Conservation (phyloP, 257 asterid genomes). For the Solanum bulbocastanum region DNA sequence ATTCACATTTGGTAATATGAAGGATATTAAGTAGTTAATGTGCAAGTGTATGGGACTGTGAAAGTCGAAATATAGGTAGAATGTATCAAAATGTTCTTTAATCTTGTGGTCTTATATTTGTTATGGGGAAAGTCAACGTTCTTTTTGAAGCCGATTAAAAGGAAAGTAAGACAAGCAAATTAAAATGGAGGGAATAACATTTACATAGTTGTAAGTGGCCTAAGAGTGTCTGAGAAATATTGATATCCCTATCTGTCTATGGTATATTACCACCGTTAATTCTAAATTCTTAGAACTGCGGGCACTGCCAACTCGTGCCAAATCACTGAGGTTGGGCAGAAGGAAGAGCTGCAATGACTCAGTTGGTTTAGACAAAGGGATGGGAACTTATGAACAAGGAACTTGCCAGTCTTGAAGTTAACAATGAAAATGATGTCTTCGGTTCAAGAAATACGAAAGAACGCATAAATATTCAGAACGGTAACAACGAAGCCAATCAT, state of each 20-base stretch:
- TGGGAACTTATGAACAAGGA: conserved; percentile 8
- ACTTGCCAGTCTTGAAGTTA: conserved; percentile 26
- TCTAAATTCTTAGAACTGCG: conserved; percentile 8
- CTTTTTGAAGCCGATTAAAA: background rate
- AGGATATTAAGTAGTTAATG: background rate
- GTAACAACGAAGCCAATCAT: conserved; percentile 14
- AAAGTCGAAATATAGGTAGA: background rate
- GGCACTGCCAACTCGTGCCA: conserved; percentile 71
- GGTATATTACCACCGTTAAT: background rate
- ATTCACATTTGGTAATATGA: background rate
- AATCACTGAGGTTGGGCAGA: conserved; percentile 67
- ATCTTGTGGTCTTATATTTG: background rate
- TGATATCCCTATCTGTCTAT: background rate
- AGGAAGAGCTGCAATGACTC: conserved; percentile 43
- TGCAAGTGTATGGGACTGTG: background rate
- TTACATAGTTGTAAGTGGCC: background rate
- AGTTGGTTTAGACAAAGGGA: conserved; percentile 12
- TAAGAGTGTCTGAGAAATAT: background rate
- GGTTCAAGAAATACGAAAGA: conserved; percentile 20
- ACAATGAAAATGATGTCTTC: conserved; percentile 15
- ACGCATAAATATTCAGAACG: conserved; percentile 6
- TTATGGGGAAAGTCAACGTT: too few species aligned
- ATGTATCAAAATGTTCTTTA: background rate
- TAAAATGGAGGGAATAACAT: background rate
- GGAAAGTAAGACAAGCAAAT: background rate